These are phyloP conservation scores for Trichoderma brevicompactum DNA, from an alignment of 2,329 filamentous ascomycete species.

Conservation along the genomic window DNA sequence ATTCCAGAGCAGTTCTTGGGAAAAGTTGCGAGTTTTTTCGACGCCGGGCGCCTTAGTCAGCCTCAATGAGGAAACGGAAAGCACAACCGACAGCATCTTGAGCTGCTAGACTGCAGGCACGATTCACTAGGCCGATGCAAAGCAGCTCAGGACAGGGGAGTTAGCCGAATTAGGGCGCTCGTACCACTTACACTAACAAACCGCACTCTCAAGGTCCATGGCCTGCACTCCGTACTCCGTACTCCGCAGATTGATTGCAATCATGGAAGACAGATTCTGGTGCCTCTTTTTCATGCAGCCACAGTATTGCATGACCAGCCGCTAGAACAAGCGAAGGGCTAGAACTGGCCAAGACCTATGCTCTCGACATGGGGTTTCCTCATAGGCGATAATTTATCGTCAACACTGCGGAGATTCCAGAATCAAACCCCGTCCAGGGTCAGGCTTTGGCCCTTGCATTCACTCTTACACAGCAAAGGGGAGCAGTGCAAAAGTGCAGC, in stretches of 20 bases:
- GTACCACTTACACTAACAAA: too few species aligned
- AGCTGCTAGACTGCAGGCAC: background rate
- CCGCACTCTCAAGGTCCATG: background rate
- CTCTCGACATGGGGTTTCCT: background rate
- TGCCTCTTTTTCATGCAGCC: background rate
- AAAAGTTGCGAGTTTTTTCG: background rate
- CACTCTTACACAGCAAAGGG: too few species aligned
- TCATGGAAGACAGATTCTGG: background rate
- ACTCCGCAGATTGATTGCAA: background rate
- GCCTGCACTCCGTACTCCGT: background rate
- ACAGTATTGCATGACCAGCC: background rate
- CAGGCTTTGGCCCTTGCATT: too few species aligned
- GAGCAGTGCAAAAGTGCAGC: too few species aligned
- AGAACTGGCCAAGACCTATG: background rate
- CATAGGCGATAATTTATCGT: background rate
- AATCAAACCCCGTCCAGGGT: too few species aligned
- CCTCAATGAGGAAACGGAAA: background rate
- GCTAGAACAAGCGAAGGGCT: background rate
- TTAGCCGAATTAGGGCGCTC: background rate
- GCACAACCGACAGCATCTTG: background rate
- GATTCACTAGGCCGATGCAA: constrained; percentile 18
- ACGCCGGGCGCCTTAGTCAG: background rate
- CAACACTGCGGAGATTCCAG: background rate
- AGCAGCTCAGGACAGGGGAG: constrained; percentile 7
- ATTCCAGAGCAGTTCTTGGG: background rate